phyloP scores from a whole-genome alignment of 2,329 filamentous ascomycete species.

The Trichoderma semiorbis region DNA sequence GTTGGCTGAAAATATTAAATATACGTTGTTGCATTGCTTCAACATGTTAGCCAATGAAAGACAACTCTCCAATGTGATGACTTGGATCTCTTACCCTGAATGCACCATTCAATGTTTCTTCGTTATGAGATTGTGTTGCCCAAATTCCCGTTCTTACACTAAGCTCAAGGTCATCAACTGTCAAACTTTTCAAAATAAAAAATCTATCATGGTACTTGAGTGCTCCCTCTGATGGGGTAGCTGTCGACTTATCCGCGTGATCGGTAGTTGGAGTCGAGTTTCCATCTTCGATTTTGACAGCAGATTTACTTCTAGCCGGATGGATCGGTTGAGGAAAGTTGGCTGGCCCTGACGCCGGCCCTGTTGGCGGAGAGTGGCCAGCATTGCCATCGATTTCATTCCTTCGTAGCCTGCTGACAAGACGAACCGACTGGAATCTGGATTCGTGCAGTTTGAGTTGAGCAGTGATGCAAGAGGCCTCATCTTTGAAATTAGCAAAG shows the following conservation, averaged over 20 bases:
- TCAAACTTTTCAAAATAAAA: constrained; percentile 91
- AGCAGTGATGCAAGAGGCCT: constrained; percentile 69
- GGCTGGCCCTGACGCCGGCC: constrained; percentile 45
- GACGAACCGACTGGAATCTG: constrained; percentile 76
- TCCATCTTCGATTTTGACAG: neutral
- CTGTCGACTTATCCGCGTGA: neutral
- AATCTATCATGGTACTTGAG: constrained; percentile 63
- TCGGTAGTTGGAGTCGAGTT: neutral
- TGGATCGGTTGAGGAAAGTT: constrained; percentile 19
- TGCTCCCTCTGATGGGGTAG: neutral
- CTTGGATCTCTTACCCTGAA: constrained; percentile 60
- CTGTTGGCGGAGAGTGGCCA: constrained; percentile 52
- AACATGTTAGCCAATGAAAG: constrained; percentile 10
- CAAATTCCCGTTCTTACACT: constrained; percentile 86
- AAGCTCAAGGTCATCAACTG: constrained; percentile 81
- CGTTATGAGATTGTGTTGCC: constrained; percentile 94
- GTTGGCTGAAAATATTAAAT: constrained; percentile 92
- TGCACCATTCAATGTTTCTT: constrained; percentile 75
- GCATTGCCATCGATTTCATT: constrained; percentile 44
- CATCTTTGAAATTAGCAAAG: constrained; percentile 91
- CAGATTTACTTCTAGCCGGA: constrained; percentile 15
- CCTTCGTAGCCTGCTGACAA: constrained; percentile 78
- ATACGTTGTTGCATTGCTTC: constrained; percentile 77
- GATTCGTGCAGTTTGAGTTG: constrained; percentile 88
- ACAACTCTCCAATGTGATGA: neutral